These are phyloP conservation scores for Onygenales sp. DNA, from an alignment of 2,329 filamentous ascomycete species.

Conservation along the genomic window DNA sequence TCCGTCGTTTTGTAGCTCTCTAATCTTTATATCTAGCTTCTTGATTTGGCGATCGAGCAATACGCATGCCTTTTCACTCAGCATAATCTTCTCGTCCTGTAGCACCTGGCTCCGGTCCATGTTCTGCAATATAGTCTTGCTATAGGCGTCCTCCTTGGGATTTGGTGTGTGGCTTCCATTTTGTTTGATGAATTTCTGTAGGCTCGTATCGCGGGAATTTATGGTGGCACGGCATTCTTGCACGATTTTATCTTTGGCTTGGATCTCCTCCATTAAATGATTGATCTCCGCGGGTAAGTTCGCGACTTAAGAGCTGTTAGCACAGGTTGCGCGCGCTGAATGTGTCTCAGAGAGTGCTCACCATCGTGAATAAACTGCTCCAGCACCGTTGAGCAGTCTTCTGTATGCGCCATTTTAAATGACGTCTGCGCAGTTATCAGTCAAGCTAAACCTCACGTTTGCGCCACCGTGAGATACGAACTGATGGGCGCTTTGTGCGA, in stretches of 20 bases:
- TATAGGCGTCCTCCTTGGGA: slow-evolving; percentile 54
- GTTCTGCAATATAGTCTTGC: slow-evolving; percentile 47
- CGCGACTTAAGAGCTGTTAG: slow-evolving; percentile 24
- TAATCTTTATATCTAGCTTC: slow-evolving; percentile 52
- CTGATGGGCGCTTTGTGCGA: neutral
- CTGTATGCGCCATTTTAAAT: slow-evolving; percentile 37
- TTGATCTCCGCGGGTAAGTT: slow-evolving; percentile 56
- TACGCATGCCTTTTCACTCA: slow-evolving; percentile 50
- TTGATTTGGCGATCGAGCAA: slow-evolving; percentile 56
- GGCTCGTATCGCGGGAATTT: slow-evolving; percentile 47
- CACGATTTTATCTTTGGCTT: slow-evolving; percentile 54
- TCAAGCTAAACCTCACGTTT: neutral
- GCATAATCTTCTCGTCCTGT: slow-evolving; percentile 53
- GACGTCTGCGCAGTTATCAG: neutral
- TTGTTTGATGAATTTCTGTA: slow-evolving; percentile 58
- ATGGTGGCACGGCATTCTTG: slow-evolving; percentile 49
- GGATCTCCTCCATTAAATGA: slow-evolving; percentile 57
- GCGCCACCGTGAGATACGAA: neutral
- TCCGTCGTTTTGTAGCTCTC: slow-evolving; percentile 49
- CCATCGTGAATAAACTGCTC: slow-evolving; percentile 60
- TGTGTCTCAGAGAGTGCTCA: slow-evolving; percentile 17
- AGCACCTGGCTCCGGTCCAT: slow-evolving; percentile 48
- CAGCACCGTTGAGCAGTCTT: slow-evolving; percentile 54
- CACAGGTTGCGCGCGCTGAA: neutral
- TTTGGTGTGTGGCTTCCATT: slow-evolving; percentile 53